These are phyloP conservation scores for Bidens hawaiensis DNA, from an alignment of 140 eudicot species.

Conservation along the genomic window DNA sequence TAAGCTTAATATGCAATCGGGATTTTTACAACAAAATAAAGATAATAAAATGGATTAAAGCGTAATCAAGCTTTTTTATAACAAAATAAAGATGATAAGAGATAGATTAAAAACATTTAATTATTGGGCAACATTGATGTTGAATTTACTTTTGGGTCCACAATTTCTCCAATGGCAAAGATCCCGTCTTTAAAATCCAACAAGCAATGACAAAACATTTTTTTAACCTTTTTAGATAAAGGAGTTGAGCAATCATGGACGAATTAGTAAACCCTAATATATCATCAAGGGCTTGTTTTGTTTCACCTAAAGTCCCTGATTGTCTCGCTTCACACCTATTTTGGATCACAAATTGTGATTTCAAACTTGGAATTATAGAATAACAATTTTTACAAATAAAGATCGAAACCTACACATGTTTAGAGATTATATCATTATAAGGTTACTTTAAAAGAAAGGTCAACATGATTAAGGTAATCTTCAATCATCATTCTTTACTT, in stretches of 20 bases:
- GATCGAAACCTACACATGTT: too few relatives aligned
- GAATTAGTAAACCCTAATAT: constrained; percentile 74
- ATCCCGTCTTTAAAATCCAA: constrained; percentile 64
- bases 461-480: too few relatives aligned
- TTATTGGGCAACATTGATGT: constrained; percentile 57
- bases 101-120: constrained; percentile 29
- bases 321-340: constrained; percentile 65
- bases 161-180: constrained; percentile 73
- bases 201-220: constrained; percentile 69
- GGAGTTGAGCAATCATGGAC: constrained; percentile 69
- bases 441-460: too few relatives aligned
- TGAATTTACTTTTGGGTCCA: constrained; percentile 52
- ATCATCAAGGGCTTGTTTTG: constrained; percentile 66
- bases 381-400: background rate
- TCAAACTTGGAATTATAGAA: too few relatives aligned
- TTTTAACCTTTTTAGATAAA: constrained; percentile 45
- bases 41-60: too few relatives aligned
- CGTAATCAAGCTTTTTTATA: constrained; percentile 3
- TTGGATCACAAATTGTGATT: constrained; percentile 26
- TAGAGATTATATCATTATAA: too few relatives aligned
- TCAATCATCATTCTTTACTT: too few relatives aligned
- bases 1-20: background rate
- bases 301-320: constrained; percentile 48
- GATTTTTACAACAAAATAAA: too few relatives aligned
- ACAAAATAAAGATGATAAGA: background rate